A percentile compares a stretch with the other conserved stretches of the same genome.
Conservation (phyloP, 306 rosid genomes). For the Fagus crenata region DNA sequence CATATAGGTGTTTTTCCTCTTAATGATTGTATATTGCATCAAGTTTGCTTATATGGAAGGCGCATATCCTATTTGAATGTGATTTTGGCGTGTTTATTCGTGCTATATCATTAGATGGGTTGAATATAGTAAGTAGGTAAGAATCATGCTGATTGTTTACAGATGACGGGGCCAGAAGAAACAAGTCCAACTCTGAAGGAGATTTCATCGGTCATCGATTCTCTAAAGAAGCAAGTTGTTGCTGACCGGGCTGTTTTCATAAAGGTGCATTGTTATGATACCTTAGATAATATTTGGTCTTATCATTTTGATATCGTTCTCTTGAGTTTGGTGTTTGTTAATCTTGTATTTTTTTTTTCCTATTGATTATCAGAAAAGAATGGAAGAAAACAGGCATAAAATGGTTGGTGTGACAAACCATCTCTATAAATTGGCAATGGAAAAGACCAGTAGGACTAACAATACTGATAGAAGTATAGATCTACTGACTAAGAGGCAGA, state of each 20-base stretch:
- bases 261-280: slow-evolving; percentile 49
- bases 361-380: slow-evolving; percentile 59
- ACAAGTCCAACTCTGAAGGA: slow-evolving; percentile 45
- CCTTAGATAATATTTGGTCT: slow-evolving; percentile 11
- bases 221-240: slow-evolving; percentile 74
- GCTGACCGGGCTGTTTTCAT: slow-evolving; percentile 52
- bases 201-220: slow-evolving; percentile 60
- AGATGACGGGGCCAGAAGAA: slow-evolving; percentile 45
- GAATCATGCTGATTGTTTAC: slow-evolving; percentile 23
- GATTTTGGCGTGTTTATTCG: background rate
- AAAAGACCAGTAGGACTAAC: slow-evolving; percentile 35
- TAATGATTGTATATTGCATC: background rate
- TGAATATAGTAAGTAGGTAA: background rate
- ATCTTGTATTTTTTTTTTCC: background rate
- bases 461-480: slow-evolving; percentile 50
- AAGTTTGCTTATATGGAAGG: background rate
- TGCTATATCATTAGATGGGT: background rate
- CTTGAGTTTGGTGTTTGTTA: slow-evolving; percentile 1
- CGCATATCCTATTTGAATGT: background rate
- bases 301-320: slow-evolving; percentile 18
- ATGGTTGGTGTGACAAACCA: slow-evolving; percentile 59
- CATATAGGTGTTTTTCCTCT: background rate
- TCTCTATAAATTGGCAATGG: slow-evolving; percentile 52
- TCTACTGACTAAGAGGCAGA: slow-evolving; percentile 74
- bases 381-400: slow-evolving; percentile 79